A percentile compares a stretch with the other conserved stretches of the same genome.
These are phyloP conservation scores for Pseudonitzschia pungens DNA, from an alignment of 108 stramenopile genomes.

Conservation along the genomic window DNA sequence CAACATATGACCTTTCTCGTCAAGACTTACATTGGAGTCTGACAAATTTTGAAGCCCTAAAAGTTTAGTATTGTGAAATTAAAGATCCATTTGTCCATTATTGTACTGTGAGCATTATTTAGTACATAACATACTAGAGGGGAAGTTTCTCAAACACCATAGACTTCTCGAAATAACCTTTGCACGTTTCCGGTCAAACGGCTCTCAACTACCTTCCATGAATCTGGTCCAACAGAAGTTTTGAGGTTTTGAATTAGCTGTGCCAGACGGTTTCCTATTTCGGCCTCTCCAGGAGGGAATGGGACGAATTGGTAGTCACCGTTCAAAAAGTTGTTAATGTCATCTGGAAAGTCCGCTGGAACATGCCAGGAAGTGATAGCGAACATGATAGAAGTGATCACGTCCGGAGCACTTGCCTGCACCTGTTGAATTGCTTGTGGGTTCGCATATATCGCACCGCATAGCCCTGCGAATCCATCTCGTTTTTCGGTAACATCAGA, in stretches of 20 bases:
- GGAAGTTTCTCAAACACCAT: constrained; percentile 27
- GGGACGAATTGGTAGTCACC: constrained; percentile 59
- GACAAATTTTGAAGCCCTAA: too few species aligned
- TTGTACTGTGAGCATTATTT: too few species aligned
- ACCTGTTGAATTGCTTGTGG: constrained; percentile 67
- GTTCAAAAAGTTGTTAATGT: constrained; percentile 25
- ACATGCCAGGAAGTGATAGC: constrained; percentile 77
- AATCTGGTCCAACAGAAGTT: constrained; percentile 51
- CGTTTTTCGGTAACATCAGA: constrained; percentile 60
- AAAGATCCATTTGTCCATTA: neutral
- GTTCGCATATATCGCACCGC: constrained; percentile 65
- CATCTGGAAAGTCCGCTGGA: constrained; percentile 35
- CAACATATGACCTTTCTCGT: too few species aligned
- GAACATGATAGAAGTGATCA: constrained; percentile 65
- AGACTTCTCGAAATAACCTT: constrained; percentile 60
- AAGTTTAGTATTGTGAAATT: neutral
- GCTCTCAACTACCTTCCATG: constrained; percentile 56
- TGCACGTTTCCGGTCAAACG: constrained; percentile 72
- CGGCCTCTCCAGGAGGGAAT: constrained; percentile 60
- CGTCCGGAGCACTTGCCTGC: constrained; percentile 39
- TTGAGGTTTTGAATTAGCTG: constrained; percentile 67
- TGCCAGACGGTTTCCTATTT: constrained; percentile 49
- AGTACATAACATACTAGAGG: constrained; percentile 2
- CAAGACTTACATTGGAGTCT: too few species aligned
- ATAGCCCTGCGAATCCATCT: constrained; percentile 80